Conservation (phyloP, 2,329 filamentous ascomycete species). For the Drechmeria coniospora region DNA sequence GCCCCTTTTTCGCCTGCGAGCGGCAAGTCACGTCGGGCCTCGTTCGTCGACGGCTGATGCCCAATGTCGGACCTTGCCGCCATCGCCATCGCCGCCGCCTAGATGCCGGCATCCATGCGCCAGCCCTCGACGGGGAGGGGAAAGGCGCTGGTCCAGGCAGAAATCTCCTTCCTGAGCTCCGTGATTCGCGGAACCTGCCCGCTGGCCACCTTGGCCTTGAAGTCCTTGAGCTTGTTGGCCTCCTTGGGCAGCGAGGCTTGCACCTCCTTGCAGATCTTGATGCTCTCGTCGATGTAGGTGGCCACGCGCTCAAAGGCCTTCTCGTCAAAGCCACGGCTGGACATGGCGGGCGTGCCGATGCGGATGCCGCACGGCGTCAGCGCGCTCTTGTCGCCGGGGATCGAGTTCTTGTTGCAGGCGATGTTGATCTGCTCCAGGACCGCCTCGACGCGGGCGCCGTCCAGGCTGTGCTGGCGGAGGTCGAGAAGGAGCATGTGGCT, state of each 20-base stretch:
- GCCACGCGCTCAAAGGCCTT: conserved; percentile 86
- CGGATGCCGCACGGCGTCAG: conserved; percentile 89
- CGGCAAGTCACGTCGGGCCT: neutral
- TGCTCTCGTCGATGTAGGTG: conserved; percentile 72
- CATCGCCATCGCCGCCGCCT: conserved; percentile 12
- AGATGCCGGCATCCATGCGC: conserved; percentile 45
- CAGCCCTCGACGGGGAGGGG: conserved; percentile 75
- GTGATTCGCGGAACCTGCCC: conserved; percentile 72
- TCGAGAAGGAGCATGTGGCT: conserved; percentile 96
- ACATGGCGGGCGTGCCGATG: conserved; percentile 96
- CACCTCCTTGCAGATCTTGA: conserved; percentile 81
- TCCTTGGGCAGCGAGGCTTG: conserved; percentile 81
- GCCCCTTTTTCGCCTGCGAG: conserved; percentile 2
- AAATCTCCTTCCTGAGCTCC: conserved; percentile 76
- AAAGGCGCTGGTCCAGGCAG: conserved; percentile 75
- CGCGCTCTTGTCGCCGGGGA: conserved; percentile 93
- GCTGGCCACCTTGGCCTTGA: conserved; percentile 78
- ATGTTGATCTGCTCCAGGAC: conserved; percentile 98
- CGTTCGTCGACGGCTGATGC: neutral
- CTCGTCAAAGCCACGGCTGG: conserved; percentile 80
- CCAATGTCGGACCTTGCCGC: neutral
- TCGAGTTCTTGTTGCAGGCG: conserved; percentile 98
- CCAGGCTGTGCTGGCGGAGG: conserved; percentile 71
- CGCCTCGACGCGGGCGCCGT: conserved; percentile 89
- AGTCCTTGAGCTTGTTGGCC: conserved; percentile 99